Conservation (phyloP, 2,329 filamentous ascomycete genomes). For the Alternaria alternata region DNA sequence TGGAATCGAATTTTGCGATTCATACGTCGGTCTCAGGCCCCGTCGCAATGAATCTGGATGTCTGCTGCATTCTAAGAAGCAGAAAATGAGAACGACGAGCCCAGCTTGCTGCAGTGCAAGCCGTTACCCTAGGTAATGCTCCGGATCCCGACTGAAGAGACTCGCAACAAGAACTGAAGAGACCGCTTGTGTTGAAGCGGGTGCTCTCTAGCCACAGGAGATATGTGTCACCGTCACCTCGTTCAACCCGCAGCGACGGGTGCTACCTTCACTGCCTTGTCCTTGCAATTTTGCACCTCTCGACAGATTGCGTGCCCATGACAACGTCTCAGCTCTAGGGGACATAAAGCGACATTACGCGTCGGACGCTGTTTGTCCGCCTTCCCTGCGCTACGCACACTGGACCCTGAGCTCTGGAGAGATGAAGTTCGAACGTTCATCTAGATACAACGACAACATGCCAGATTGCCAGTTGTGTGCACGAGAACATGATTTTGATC, state of each 20-base stretch:
- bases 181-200: not conserved
- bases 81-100: not conserved
- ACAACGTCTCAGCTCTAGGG: not conserved
- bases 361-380: not conserved
- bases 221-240: not conserved
- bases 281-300: not conserved
- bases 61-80: no score
- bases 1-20: not conserved
- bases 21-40: not conserved
- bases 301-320: not conserved
- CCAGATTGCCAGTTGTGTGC: no score
- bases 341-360: not conserved
- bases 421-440: not conserved
- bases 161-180: not conserved
- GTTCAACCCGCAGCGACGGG: not conserved
- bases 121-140: no score
- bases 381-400: not conserved
- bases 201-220: not conserved
- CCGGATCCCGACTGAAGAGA: not conserved
- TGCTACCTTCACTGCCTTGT: no score
- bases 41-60: not conserved
- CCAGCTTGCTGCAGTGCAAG: not conserved
- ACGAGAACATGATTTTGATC: not conserved
- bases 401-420: not conserved
- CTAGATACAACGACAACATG: not conserved